Evolutionary conservation across 768 basidiomycete genomes (phyloP), one percentile per base, ranked within the genome.

Genomic region (Mycena rebaudengoi): DNA sequence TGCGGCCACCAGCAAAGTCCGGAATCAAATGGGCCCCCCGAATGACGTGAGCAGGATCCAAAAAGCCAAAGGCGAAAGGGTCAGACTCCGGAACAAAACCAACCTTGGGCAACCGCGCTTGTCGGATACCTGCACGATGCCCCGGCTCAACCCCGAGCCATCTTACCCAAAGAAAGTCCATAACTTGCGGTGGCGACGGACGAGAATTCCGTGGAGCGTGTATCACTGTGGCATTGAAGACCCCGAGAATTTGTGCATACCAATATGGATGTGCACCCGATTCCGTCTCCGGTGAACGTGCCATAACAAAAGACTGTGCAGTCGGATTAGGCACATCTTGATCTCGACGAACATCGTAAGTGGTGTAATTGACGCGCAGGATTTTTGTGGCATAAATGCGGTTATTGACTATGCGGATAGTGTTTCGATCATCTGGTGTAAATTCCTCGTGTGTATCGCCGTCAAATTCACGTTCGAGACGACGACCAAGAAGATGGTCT

Each of bases 11-110:
- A 0, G 12, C 3, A 43, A 79, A 83, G 0, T 56, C 78, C 0
- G 80, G 82, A 8, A 83, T 76, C 0, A 82, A 58, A 49, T 83
- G 80, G 0, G 62, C 62, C 0, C 65, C 75, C 0, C 76, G 65
- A 8, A 83, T 65, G 7, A 83, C 73, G 0, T 66, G 62, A 0
- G 51, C 50, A 0, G 82, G 82, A 55, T 83, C 73, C 0, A 84
- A 14, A 33, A 84, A 84, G 1, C 80, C 73, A 53, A 82, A 84
- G 0, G 75, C 71, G 0, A 67, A 58, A 0, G 50, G 32, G 21
- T 74, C 71, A 1, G 32, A n/a, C 1, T 72, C 61, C 6, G 53
- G n/a, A 7, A 70, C 54, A 1, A 80, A 82, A 1, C 68, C 66
- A 18, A 82, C 48, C 0, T 70, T 63, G 20, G 72, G 75, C 1